Base-by-base conservation (phyloP, 768 basidiomycete species). In the Kwoniella pini region DNA sequence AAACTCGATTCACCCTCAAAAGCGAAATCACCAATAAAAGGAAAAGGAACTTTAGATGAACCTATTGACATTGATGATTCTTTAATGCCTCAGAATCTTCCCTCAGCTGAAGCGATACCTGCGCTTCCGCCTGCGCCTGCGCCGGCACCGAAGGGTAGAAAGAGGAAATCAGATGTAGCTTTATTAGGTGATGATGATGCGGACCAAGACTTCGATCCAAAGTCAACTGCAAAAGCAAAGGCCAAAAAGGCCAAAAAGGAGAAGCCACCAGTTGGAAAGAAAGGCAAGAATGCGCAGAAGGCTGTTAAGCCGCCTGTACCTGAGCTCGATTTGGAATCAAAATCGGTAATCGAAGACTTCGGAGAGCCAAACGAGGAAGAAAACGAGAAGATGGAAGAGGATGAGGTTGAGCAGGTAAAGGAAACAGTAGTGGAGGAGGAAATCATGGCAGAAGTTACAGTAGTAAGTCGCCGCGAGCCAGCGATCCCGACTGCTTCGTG, bases 211-310 rank as follows among this genome's bases (percentile, higher is more conserved):
- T 52, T 57, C 33, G 27, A 60, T 13, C 48, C 57, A 15, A 22
- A 31, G 21, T 17, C 27, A 24, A 44, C 7, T n/a, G 40, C 26
- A 33, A 64, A 48, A 40, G 62, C 26, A 9, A 64, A 48, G 51
- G 62, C 26, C 9, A 57, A 45, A 28, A 44, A 55, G 58, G 36
- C 21, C 27, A 58, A 64, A 30, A 60, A 54, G 26, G 49, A 50
- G 40, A 56, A 57, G 31, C 31, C 13, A 21, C 38, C 54, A 2
- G 31, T 17, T 12, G 6, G 19, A 24, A 54, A 50, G 31, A 58
- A 58, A 45, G 50, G 45, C 27, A 64, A 64, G 42, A 42, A 53
- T 22, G 52, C 24, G 26, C 10, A 30, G 28, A 42, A 54, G n/a
- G 59, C 26, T 28, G 59, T 54, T 6, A 28, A 61, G 9, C 40